phyloP scores from a whole-genome alignment of 495 filamentous ascomycete genomes.

The Hyphodiscus hymeniophilus region DNA sequence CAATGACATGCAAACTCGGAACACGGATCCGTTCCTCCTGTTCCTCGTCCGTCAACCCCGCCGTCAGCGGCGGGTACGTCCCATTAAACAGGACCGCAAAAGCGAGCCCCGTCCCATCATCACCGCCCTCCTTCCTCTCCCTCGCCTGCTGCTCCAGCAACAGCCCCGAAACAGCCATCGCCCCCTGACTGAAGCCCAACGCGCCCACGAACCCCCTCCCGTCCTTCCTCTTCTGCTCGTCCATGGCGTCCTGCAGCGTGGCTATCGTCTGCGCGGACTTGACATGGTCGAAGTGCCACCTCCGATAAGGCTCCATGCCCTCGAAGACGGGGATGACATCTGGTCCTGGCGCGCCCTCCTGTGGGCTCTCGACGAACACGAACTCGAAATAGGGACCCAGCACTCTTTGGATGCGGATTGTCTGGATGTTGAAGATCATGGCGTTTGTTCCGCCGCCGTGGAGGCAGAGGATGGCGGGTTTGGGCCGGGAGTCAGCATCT shows the following conservation, averaged over 20 bases:
- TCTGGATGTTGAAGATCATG: conserved; percentile 50
- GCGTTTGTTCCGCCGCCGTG: conserved; percentile 56
- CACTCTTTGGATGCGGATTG: conserved; percentile 31
- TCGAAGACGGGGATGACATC: conserved; percentile 30
- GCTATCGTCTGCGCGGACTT: conserved; percentile 6
- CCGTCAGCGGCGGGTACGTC: conserved; percentile 11
- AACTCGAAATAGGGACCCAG: conserved; percentile 23
- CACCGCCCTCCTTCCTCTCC: not conserved
- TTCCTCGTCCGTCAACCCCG: conserved; percentile 4
- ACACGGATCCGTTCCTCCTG: conserved; percentile 15
- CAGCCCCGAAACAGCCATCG: conserved; percentile 22
- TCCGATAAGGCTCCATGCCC: conserved; percentile 24
- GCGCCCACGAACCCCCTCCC: conserved; percentile 35
- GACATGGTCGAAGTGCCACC: conserved; percentile 16
- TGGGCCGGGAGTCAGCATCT: not conserved
- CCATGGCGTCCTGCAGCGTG: not conserved
- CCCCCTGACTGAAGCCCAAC: conserved; percentile 24
- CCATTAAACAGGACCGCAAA: conserved; percentile 17
- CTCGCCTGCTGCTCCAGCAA: conserved; percentile 20
- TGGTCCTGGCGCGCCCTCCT: conserved; percentile 23
- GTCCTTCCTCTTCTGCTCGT: not conserved
- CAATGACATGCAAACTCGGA: conserved; percentile 27
- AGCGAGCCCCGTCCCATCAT: conserved; percentile 2
- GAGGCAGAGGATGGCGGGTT: conserved; percentile 44
- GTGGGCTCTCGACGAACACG: conserved; percentile 28